phyloP scores from a whole-genome alignment of 495 filamentous ascomycete species.

The Xylona heveae region DNA sequence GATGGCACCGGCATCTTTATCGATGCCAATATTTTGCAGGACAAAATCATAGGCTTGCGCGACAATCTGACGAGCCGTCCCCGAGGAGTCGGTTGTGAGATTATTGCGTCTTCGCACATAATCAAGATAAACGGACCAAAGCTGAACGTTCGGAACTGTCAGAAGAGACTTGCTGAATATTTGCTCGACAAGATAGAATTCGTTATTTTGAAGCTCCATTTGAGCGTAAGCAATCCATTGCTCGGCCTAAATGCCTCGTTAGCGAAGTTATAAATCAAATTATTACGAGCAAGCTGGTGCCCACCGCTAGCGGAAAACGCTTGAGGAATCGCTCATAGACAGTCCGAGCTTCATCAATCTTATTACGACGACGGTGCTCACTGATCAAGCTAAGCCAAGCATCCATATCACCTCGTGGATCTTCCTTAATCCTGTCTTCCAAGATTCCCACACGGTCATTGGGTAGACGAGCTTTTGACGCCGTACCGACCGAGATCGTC shows the following conservation, averaged over 20 bases:
- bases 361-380: constrained; percentile 64
- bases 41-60: constrained; percentile 78
- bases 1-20: constrained; percentile 74
- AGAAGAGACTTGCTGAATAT: constrained; percentile 61
- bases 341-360: constrained; percentile 57
- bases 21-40: constrained; percentile 70
- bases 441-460: constrained; percentile 66
- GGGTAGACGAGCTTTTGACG: constrained; percentile 39
- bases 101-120: constrained; percentile 86
- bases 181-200: constrained; percentile 51
- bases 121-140: constrained; percentile 88
- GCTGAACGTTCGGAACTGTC: constrained; percentile 50
- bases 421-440: constrained; percentile 76
- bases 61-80: constrained; percentile 51
- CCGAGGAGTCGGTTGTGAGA: constrained; percentile 55
- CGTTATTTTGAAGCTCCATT: constrained; percentile 71
- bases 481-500: no score
- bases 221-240: constrained; percentile 69
- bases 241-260: constrained; percentile 40
- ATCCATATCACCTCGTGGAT: constrained; percentile 74
- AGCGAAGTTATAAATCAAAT: constrained; percentile 5
- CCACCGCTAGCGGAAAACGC: constrained; percentile 63
- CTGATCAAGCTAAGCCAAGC: constrained; percentile 75
- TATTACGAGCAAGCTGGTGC: neutral
- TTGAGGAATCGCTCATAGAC: constrained; percentile 72